Percentiles rank a stretch among this genome's conserved stretches.
phyloP scores from a whole-genome alignment of 257 asterid species.

The Jacaranda mimosifolia region DNA sequence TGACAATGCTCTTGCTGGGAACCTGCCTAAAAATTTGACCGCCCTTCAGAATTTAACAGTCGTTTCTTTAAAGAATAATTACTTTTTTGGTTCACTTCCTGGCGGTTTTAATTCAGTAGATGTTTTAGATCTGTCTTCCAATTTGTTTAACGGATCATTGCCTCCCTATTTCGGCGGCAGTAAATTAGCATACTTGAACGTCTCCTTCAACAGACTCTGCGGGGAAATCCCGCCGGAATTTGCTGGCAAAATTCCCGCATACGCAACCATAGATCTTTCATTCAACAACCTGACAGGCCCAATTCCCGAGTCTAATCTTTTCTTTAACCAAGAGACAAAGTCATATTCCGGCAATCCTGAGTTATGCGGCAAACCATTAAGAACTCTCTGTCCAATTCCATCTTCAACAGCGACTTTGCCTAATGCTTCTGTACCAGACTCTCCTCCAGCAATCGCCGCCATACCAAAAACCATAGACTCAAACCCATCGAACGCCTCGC shows the following conservation, averaged over 20 bases:
- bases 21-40: constrained; percentile 59
- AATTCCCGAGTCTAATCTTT: constrained; percentile 62
- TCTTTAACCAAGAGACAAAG: constrained; percentile 50
- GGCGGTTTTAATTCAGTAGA: constrained; percentile 62
- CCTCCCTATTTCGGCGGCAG: constrained; percentile 72
- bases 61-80: constrained; percentile 72
- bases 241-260: constrained; percentile 48
- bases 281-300: constrained; percentile 65
- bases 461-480: constrained; percentile 71
- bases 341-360: constrained; percentile 71
- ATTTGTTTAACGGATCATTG: constrained; percentile 75
- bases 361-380: constrained; percentile 76
- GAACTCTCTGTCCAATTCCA: constrained; percentile 64
- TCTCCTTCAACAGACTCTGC: constrained; percentile 75
- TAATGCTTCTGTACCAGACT: constrained; percentile 54
- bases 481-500: constrained; percentile 46
- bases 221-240: constrained; percentile 77
- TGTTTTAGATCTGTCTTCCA: constrained; percentile 84
- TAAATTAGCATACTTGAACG: constrained; percentile 55
- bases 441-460: constrained; percentile 96
- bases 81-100: constrained; percentile 69
- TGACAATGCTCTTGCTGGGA: constrained; percentile 78
- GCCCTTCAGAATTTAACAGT: constrained; percentile 54
- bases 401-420: constrained; percentile 58
- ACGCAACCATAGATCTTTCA: constrained; percentile 80